Evolutionary conservation across 306 rosid species (phyloP).

Genomic region (Trifolium fragiferum): DNA sequence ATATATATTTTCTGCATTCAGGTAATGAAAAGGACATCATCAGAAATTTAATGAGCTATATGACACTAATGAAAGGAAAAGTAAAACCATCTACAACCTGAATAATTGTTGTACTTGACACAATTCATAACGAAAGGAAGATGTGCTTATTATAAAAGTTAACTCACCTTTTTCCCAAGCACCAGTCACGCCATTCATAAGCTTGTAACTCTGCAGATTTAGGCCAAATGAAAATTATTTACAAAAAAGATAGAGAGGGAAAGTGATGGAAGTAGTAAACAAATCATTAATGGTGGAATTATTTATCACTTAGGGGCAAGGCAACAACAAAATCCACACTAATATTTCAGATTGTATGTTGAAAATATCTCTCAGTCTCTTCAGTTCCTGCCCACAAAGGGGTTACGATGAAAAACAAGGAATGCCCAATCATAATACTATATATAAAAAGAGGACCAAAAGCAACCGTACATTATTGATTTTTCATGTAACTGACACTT

Average conservation of each 20-base stretch:
- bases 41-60: conserved; percentile 16
- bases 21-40: conserved; percentile 13
- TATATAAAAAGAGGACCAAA: not conserved
- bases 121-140: not conserved
- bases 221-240: conserved; percentile 29
- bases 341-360: conserved; percentile 25
- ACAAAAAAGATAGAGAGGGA: not conserved
- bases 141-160: not conserved
- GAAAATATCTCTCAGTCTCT: conserved; percentile 25
- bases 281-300: conserved; percentile 24
- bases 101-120: conserved; percentile 5
- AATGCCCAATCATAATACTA: not conserved
- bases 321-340: not conserved
- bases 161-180: conserved; percentile 65
- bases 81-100: conserved; percentile 17
- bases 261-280: not conserved
- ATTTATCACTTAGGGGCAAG: not conserved
- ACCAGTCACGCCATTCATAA: conserved; percentile 89
- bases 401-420: not conserved
- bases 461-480: not conserved
- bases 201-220: conserved; percentile 49
- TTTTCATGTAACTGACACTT: conserved; percentile 2
- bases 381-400: not conserved
- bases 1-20: conserved; percentile 56
- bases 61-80: conserved; percentile 1